Conservation (phyloP, 2,329 filamentous ascomycete genomes). For the Ascochyta clinopodiicola region DNA sequence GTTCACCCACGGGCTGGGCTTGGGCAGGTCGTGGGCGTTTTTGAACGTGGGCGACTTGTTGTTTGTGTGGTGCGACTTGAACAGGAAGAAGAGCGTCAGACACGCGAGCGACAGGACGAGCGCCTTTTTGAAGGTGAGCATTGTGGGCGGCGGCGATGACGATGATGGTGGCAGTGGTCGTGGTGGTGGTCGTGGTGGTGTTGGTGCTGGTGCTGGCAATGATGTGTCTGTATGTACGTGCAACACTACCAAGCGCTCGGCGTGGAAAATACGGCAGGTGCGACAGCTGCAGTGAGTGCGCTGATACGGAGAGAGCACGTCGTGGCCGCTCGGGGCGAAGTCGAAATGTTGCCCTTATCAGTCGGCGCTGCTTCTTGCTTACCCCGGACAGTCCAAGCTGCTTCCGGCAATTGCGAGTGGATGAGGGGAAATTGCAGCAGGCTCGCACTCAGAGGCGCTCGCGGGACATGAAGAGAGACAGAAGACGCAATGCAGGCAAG, state of each 20-base stretch:
- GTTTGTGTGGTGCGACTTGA: constrained; percentile 64
- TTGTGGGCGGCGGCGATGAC: constrained; percentile 48
- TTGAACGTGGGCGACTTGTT: constrained; percentile 38
- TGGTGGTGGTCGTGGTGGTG: background rate
- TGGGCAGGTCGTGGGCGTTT: constrained; percentile 46
- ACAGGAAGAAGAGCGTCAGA: constrained; percentile 72
- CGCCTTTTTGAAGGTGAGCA: constrained; percentile 82
- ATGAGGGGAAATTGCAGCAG: background rate
- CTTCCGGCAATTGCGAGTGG: constrained; percentile 13
- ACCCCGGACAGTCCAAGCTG: background rate
- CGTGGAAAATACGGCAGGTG: too few species aligned
- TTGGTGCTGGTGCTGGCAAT: background rate
- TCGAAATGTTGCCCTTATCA: constrained; percentile 4
- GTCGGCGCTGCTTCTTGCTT: constrained; percentile 1
- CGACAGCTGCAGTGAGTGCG: too few species aligned
- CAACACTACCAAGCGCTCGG: too few species aligned
- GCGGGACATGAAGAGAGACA: background rate
- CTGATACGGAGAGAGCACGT: background rate
- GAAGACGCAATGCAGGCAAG: background rate
- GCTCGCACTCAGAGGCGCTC: background rate
- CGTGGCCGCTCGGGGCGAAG: constrained; percentile 5
- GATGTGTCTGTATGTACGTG: too few species aligned
- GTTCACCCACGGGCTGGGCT: constrained; percentile 43
- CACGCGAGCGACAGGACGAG: constrained; percentile 73
- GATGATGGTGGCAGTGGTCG: background rate